Conservation (phyloP, 1,139 yeast genomes). For the Nadsonia starkeyi-henricii region DNA sequence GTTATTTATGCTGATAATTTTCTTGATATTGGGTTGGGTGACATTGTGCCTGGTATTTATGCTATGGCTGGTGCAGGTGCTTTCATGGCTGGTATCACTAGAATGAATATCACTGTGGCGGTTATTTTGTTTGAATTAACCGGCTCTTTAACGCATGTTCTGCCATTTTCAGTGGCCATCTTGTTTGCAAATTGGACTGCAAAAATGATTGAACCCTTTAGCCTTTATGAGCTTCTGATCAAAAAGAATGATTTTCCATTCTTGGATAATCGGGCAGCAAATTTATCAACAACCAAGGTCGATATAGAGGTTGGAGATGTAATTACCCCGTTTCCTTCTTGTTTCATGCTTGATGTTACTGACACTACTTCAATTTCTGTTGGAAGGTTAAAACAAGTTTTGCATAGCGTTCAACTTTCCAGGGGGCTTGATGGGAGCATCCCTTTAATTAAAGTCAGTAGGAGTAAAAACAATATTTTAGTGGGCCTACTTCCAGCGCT, state of each 20-base stretch:
- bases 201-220: slow-evolving; percentile 36
- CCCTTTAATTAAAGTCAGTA: slow-evolving; percentile 26
- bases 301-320: slow-evolving; percentile 33
- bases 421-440: slow-evolving; percentile 43
- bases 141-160: slow-evolving; percentile 44
- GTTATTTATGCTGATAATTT: slow-evolving; percentile 29
- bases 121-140: slow-evolving; percentile 48
- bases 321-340: slow-evolving; percentile 20
- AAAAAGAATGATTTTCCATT: slow-evolving; percentile 43
- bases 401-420: slow-evolving; percentile 27
- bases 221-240: slow-evolving; percentile 39
- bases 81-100: slow-evolving; percentile 53
- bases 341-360: slow-evolving; percentile 27
- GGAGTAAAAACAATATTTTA: slow-evolving; percentile 17
- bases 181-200: slow-evolving; percentile 50
- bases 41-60: slow-evolving; percentile 39
- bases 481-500: slow-evolving; percentile 41
- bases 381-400: slow-evolving; percentile 24
- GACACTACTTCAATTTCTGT: slow-evolving; percentile 28
- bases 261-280: slow-evolving; percentile 27
- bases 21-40: slow-evolving; percentile 6
- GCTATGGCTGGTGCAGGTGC: slow-evolving; percentile 58
- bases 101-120: slow-evolving; percentile 51
- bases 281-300: slow-evolving; percentile 19
- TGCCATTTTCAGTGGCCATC: slow-evolving; percentile 45